Conservation (phyloP, 805 yeast species). For the Ogataea salicorniae region DNA sequence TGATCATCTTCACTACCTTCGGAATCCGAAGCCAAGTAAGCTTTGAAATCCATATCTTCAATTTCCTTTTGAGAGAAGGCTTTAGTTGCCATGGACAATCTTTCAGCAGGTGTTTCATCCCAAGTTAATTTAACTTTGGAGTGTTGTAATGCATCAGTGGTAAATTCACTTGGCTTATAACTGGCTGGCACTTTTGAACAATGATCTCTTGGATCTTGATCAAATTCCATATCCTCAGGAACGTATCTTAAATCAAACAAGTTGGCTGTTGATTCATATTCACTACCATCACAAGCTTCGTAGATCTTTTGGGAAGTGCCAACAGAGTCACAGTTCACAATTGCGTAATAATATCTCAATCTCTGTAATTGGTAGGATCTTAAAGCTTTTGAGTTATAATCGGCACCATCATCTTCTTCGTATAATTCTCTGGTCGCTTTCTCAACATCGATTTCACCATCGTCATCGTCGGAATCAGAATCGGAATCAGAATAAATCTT, state of each 20-base stretch:
- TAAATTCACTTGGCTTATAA: conserved; percentile 75
- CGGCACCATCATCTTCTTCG: conserved; percentile 76
- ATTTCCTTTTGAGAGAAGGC: conserved; percentile 86
- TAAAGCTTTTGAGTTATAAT: conserved; percentile 76
- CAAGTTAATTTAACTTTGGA: conserved; percentile 95
- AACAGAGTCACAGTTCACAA: conserved; percentile 74
- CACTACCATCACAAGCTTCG: conserved; percentile 88
- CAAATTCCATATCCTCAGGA: conserved; percentile 90
- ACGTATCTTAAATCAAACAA: conserved; percentile 87
- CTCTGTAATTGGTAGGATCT: conserved; percentile 91
- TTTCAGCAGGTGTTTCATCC: conserved; percentile 97
- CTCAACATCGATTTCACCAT: conserved; percentile 38
- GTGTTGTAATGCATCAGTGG: conserved; percentile 93
- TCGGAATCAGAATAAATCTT: conserved; percentile 34
- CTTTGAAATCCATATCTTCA: conserved; percentile 86
- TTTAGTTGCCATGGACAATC: conserved; percentile 67
- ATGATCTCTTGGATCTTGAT: conserved; percentile 66
- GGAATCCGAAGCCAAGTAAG: conserved; percentile 79
- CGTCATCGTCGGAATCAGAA: conserved; percentile 29
- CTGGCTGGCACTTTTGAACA: conserved; percentile 69
- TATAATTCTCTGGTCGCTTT: conserved; percentile 66
- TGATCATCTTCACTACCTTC: conserved; percentile 48
- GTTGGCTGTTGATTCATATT: conserved; percentile 93
- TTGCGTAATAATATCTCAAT: conserved; percentile 88
- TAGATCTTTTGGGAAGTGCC: conserved; percentile 71